These are phyloP conservation scores for Tarenaya hassleriana DNA, from an alignment of 345 rosid species.

Conservation along the genomic window DNA sequence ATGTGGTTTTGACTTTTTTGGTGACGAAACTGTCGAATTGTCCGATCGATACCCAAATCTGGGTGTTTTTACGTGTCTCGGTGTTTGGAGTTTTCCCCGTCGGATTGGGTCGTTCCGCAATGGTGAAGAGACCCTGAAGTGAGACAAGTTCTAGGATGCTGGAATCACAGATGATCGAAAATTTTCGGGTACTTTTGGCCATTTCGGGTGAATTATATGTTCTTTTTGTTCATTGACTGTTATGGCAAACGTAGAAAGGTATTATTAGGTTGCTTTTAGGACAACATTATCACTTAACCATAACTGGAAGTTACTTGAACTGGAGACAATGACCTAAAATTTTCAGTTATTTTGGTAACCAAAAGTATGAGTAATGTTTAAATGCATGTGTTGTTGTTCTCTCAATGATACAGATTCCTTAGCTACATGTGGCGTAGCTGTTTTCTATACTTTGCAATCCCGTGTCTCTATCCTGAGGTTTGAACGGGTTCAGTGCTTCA, in stretches of 20 bases:
- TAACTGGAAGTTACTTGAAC: slow-evolving; percentile 4
- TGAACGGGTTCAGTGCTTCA: too few species aligned
- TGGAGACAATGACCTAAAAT: background rate
- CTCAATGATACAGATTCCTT: background rate
- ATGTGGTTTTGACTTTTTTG: too few species aligned
- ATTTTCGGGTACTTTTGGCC: background rate
- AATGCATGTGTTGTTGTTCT: background rate
- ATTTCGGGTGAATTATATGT: background rate
- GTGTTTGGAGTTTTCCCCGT: too few species aligned
- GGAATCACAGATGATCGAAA: background rate
- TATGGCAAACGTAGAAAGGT: slow-evolving; percentile 1
- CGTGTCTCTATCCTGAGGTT: too few species aligned
- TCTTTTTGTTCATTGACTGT: background rate
- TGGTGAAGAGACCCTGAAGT: too few species aligned
- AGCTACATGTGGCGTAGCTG: background rate
- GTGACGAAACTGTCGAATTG: too few species aligned
- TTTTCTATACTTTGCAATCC: background rate
- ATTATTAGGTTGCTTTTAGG: slow-evolving; percentile 1
- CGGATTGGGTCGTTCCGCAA: too few species aligned
- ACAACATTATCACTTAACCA: slow-evolving; percentile 6
- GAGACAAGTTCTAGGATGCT: too few species aligned
- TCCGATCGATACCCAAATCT: too few species aligned
- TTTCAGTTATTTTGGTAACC: background rate
- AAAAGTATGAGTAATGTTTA: background rate
- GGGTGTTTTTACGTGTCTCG: too few species aligned